Base-by-base conservation (phyloP, 495 filamentous ascomycete species). In the Copromyces sp. region DNA sequence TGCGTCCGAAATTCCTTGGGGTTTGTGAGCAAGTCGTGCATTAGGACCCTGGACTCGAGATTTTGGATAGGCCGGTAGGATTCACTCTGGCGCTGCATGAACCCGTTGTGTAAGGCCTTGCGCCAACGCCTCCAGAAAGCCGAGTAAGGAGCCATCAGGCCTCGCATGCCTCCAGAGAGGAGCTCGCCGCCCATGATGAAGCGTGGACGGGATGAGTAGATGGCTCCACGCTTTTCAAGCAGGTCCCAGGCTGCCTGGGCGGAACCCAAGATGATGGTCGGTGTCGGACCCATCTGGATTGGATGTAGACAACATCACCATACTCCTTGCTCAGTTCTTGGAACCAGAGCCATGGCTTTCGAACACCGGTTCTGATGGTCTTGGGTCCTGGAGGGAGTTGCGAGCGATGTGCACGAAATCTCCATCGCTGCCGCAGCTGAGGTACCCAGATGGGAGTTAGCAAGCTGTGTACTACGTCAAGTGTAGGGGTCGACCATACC, bases 251-350 rank as follows among this genome's bases (percentile, higher is more conserved):
- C 88, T 17, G 89, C 84, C 16, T 88, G 83, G 0, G 89, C 88
- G 32, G 90, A 89, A 2, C 87, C 89, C 39, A 91, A 83, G 68
- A 91, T 83, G 70, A 92, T 86, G 38, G 89, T 91, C 2, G 89
- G 87, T 24, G 84, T 83, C 6, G 88, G 84, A 0, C 90, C 90
- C 70, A 89, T 83, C 84, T 89, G 89, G 9, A 92, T 82, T 89
- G 89, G 9, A 92, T 82, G 6, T 89, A 90, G 73, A 89, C 87
- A 4, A 90, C 88, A 39, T 87, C 86, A 32, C 87, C 87, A 74
- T 88, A 87, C 59, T 77, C 76, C 69, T 85, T 79, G 42, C 84
- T 83, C 78, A 87, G 86, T 74, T 87, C 79, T 72, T 86, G 78
- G 78, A 91, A 90, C 77, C 87, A 86, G 20, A 87, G 77, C 90